Percentiles rank a stretch among this genome's conserved stretches.
Evolutionary conservation across 257 asterid species (phyloP).

Genomic region (Scutellaria minor): DNA sequence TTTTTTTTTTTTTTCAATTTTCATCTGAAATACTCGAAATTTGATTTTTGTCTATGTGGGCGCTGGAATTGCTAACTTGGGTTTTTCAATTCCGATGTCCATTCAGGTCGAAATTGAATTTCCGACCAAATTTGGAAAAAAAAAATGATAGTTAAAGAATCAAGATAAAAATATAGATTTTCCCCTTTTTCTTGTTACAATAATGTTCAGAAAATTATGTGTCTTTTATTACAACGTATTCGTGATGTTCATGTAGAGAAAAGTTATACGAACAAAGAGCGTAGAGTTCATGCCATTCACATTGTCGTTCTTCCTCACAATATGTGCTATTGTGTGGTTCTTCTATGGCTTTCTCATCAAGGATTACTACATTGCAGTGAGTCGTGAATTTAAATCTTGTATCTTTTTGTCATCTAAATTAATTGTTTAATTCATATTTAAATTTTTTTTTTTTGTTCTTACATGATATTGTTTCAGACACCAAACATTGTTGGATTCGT

Average conservation of each 20-base stretch:
- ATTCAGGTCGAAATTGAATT: too few species aligned
- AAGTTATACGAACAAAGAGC: constrained; percentile 70
- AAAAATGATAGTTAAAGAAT: too few species aligned
- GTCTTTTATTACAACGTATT: not conserved
- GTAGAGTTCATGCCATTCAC: constrained; percentile 83
- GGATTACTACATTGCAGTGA: constrained; percentile 79
- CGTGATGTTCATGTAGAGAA: constrained; percentile 34
- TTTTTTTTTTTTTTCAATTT: too few species aligned
- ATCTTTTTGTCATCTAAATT: not conserved
- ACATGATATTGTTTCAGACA: constrained; percentile 30
- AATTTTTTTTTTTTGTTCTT: not conserved
- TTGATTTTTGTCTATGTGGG: too few species aligned
- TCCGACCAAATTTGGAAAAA: too few species aligned
- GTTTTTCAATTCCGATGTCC: too few species aligned
- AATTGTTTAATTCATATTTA: not conserved
- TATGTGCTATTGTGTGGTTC: constrained; percentile 80
- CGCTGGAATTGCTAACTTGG: too few species aligned
- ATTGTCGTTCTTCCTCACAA: constrained; percentile 74
- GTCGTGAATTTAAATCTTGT: constrained; percentile 28
- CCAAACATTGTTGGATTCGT: constrained; percentile 53
- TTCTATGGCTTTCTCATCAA: constrained; percentile 66
- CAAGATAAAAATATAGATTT: too few species aligned
- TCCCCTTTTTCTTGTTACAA: too few species aligned
- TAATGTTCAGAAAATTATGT: too few species aligned
- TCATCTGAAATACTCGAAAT: too few species aligned